These are phyloP conservation scores for Globisporangium emineosum DNA, from an alignment of 352 stramenopile species.

Conservation along the genomic window DNA sequence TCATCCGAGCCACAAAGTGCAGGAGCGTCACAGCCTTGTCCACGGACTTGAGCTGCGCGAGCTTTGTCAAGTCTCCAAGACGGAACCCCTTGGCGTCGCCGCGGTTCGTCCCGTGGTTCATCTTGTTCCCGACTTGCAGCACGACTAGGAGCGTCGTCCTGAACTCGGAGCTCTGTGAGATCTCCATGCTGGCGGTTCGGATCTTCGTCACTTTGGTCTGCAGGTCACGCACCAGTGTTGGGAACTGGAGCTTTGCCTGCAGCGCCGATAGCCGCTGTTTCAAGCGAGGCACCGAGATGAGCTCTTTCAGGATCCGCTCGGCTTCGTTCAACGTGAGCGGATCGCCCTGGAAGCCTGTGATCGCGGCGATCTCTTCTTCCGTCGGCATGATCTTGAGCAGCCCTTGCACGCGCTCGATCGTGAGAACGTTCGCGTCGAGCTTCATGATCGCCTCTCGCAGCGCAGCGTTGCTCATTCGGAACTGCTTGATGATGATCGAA, in stretches of 20 bases:
- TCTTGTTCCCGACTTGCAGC: conserved; percentile 82
- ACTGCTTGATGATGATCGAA: conserved; percentile 96
- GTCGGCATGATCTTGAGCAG: conserved; percentile 88
- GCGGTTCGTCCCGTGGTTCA: conserved; percentile 74
- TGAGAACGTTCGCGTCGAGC: conserved; percentile 73
- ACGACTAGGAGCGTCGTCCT: conserved; percentile 66
- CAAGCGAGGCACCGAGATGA: conserved; percentile 70
- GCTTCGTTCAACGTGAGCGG: conserved; percentile 66
- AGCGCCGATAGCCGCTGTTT: conserved; percentile 60
- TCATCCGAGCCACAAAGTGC: conserved; percentile 71
- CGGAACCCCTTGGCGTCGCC: conserved; percentile 74
- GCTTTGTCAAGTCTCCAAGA: conserved; percentile 59
- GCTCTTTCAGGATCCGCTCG: conserved; percentile 73
- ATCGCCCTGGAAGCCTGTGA: conserved; percentile 62
- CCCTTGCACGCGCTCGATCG: conserved; percentile 77
- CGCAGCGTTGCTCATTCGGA: conserved; percentile 89
- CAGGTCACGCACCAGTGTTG: conserved; percentile 53
- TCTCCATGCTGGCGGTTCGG: conserved; percentile 47
- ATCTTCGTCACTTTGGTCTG: conserved; percentile 69
- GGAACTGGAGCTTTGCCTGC: conserved; percentile 67
- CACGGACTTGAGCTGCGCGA: conserved; percentile 63
- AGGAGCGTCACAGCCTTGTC: conserved; percentile 65
- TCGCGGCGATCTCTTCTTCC: conserved; percentile 77
- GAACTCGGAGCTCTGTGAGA: conserved; percentile 64
- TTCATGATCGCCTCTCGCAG: conserved; percentile 82